A percentile compares a stretch with the other conserved stretches of the same genome.
These are phyloP conservation scores for Chaetomium sp. DNA, from an alignment of 2,329 filamentous ascomycete species.

Conservation along the genomic window DNA sequence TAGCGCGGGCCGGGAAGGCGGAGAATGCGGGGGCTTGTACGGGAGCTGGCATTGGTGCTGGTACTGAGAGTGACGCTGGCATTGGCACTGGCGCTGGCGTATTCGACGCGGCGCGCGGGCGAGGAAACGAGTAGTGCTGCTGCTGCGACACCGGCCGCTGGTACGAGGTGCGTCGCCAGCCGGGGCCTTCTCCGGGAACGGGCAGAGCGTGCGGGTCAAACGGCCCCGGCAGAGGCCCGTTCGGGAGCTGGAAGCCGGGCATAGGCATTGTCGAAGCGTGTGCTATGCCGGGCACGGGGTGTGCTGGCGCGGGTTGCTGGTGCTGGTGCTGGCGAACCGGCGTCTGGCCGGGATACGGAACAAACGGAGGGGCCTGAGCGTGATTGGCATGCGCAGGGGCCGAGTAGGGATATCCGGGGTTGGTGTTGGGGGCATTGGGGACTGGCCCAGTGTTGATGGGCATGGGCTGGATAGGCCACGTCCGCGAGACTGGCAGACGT, in stretches of 20 bases:
- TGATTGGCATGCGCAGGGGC: constrained; percentile 31
- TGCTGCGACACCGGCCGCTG: constrained; percentile 21
- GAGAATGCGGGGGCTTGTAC: too few relatives aligned
- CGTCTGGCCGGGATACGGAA: constrained; percentile 35
- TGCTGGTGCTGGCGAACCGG: constrained; percentile 35
- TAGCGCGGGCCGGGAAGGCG: constrained; percentile 9
- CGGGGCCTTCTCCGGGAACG: too few relatives aligned
- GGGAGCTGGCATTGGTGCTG: too few relatives aligned
- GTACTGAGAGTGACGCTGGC: too few relatives aligned
- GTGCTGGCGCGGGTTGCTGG: constrained; percentile 32
- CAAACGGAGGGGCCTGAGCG: constrained; percentile 28
- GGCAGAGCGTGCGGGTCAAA: too few relatives aligned
- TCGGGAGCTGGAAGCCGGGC: constrained; percentile 32
- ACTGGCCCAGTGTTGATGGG: constrained; percentile 17
- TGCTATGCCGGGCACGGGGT: constrained; percentile 36
- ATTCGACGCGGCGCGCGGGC: constrained; percentile 4
- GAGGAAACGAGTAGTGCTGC: constrained; percentile 18
- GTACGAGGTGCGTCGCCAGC: constrained; percentile 12
- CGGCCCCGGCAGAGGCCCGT: too few relatives aligned
- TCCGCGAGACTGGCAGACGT: constrained; percentile 34
- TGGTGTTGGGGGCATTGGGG: background rate
- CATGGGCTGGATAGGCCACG: constrained; percentile 40
- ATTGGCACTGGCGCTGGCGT: background rate
- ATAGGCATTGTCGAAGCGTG: too few relatives aligned
- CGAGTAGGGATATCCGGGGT: constrained; percentile 35